A percentile compares a stretch with the other conserved stretches of the same genome.
phyloP scores from a whole-genome alignment of 305 asterid species.

The Fraxinus baroniana region DNA sequence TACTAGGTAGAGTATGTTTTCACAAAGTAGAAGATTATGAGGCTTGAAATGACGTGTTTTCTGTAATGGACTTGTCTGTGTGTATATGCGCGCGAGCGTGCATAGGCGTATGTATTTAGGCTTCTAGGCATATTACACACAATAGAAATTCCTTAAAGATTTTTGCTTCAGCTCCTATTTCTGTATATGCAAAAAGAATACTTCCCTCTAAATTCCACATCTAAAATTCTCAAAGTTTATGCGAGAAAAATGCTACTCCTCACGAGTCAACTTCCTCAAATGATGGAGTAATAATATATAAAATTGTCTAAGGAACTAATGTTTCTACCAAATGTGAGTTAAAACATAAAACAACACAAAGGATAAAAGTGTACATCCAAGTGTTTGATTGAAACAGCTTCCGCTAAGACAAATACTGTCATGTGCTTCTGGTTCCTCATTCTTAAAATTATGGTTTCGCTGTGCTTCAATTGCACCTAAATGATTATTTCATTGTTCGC shows the following conservation, averaged over 20 bases:
- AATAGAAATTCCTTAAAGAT: neutral
- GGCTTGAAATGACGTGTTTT: neutral
- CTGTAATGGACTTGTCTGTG: neutral
- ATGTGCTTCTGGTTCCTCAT: conserved; percentile 8
- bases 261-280: conserved; percentile 10
- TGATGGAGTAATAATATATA: neutral
- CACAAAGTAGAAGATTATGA: neutral
- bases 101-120: neutral
- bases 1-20: neutral
- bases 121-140: neutral
- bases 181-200: neutral
- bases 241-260: neutral
- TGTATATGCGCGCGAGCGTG: neutral
- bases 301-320: neutral
- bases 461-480: neutral
- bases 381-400: conserved; percentile 8
- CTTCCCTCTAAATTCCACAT: neutral
- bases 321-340: conserved; percentile 5
- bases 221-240: conserved; percentile 2
- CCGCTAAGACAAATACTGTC: conserved; percentile 7
- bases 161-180: conserved; percentile 11
- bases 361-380: neutral
- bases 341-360: neutral
- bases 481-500: neutral
- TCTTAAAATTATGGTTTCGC: conserved; percentile 11